Evolutionary conservation across 345 rosid species (phyloP).

Genomic region (Mercurialis annua): DNA sequence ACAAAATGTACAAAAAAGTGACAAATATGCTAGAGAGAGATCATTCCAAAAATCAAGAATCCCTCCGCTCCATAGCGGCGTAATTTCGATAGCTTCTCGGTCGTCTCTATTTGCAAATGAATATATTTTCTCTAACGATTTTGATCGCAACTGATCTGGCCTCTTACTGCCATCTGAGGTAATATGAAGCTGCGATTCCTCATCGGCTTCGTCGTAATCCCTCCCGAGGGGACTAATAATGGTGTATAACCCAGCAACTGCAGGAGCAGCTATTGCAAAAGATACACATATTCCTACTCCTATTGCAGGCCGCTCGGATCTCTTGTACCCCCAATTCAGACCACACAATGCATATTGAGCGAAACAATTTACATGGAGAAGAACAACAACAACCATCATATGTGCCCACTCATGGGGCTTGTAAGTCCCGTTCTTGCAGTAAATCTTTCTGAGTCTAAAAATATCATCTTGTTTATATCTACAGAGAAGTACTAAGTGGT

Average conservation of each 20-base stretch:
- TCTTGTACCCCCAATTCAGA: conserved; percentile 70
- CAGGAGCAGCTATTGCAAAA: conserved; percentile 86
- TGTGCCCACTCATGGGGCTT: conserved; percentile 92
- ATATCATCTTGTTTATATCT: conserved; percentile 77
- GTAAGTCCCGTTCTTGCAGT: conserved; percentile 82
- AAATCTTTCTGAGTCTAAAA: conserved; percentile 60
- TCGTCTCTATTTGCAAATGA: conserved; percentile 60
- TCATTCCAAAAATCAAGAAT: conserved; percentile 84
- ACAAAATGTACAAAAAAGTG: conserved; percentile 77
- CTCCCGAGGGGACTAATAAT: conserved; percentile 81
- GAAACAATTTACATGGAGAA: conserved; percentile 86
- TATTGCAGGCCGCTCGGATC: conserved; percentile 77
- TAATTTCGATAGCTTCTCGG: conserved; percentile 37
- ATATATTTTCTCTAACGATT: conserved; percentile 49
- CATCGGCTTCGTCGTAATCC: conserved; percentile 66
- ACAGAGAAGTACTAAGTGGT: conserved; percentile 74
- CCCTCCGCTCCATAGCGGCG: conserved; percentile 86
- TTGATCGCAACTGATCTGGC: conserved; percentile 25
- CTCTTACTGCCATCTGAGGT: conserved; percentile 29
- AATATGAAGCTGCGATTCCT: conserved; percentile 52
- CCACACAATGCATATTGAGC: conserved; percentile 96
- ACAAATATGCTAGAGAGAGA: conserved; percentile 76
- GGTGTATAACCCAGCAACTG: conserved; percentile 72
- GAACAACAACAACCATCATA: conserved; percentile 70
- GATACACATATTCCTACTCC: conserved; percentile 85